Base-by-base conservation (phyloP, 345 rosid genomes). In the Euphorbia pulcherrima region DNA sequence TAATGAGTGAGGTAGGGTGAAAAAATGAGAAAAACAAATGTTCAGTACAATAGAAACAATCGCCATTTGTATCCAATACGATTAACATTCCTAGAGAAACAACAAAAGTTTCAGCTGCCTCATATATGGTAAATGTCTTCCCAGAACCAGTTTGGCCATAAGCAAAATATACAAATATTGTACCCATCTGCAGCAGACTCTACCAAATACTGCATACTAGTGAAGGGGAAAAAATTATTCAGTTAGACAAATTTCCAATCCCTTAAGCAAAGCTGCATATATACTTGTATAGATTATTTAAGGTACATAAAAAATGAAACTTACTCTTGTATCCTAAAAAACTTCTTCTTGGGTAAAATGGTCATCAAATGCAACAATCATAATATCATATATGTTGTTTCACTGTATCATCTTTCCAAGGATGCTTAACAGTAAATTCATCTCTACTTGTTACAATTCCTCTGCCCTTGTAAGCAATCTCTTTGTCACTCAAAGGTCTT, bases 111-210 rank as follows among this genome's bases (percentile, higher is more conserved):
- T 13, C 50, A 52, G 30, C 46, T 76, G 91, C 99, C 96, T 94
- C 97, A 78, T 89, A 94, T 73, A 94, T 88, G 0, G 99, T 94
- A 78, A 86, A 94, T 79, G 99, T 94, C 80, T 94, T 94, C 47
- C 97, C 99, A 28, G 99, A 94, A 55, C 97, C 97, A 67, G 97
- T 94, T 87, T 94, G 99, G 57, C 99, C 99, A 75, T 94, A 91
- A 39, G 97, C 99, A 80, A 94, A 94, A 72, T n/a, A 94, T 89
- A 79, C 97, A 94, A 2, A 94, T 95, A 21, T 94, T 94, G 68
- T 86, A 94, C 12, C 99, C 99, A 82, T 94, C 99, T 7, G 89
- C 84, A 63, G 97, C 96, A 41, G 99, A 91, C 66, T 94, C 97
- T 56, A 93, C 96, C 80, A 93, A 79, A 78, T 89, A 89, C 98